Evolutionary conservation across 805 yeast species (phyloP).

Genomic region (Pichia rugopelliculosa): DNA sequence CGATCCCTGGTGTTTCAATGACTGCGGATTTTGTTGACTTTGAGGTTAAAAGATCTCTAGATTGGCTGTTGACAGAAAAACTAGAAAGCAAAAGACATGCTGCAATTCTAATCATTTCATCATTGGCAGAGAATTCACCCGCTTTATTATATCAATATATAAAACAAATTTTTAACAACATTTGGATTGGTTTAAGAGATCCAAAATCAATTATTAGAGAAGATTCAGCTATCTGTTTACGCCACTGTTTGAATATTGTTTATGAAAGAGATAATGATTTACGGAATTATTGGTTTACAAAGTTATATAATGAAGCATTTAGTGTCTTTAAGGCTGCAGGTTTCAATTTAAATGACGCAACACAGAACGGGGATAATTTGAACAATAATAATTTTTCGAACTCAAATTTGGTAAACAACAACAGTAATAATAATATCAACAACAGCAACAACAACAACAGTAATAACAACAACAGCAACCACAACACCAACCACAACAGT

Average conservation of each 20-base stretch:
- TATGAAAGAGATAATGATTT: constrained; percentile 68
- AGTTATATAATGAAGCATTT: constrained; percentile 36
- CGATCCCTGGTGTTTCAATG: constrained; percentile 81
- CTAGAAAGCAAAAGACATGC: constrained; percentile 87
- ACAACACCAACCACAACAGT: not conserved
- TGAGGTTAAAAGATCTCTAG: constrained; percentile 83
- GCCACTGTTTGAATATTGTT: constrained; percentile 70
- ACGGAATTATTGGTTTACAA: constrained; percentile 68
- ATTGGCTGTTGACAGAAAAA: constrained; percentile 84
- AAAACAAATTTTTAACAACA: constrained; percentile 67
- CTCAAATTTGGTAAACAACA: not conserved
- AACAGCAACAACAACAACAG: not conserved
- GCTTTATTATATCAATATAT: constrained; percentile 73
- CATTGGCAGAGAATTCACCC: constrained; percentile 83
- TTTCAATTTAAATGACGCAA: constrained; percentile 5
- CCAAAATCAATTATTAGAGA: constrained; percentile 63
- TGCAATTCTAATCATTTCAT: constrained; percentile 72
- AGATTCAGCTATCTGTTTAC: constrained; percentile 79
- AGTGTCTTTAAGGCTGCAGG: constrained; percentile 20
- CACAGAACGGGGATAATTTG: not conserved
- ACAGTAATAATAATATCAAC: not conserved
- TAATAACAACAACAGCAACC: not conserved
- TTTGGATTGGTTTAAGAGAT: constrained; percentile 86
- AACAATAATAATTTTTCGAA: not conserved
- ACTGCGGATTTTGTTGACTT: constrained; percentile 91